phyloP scores from a whole-genome alignment of 2,329 filamentous ascomycete species.

The Colletotrichum sp. region DNA sequence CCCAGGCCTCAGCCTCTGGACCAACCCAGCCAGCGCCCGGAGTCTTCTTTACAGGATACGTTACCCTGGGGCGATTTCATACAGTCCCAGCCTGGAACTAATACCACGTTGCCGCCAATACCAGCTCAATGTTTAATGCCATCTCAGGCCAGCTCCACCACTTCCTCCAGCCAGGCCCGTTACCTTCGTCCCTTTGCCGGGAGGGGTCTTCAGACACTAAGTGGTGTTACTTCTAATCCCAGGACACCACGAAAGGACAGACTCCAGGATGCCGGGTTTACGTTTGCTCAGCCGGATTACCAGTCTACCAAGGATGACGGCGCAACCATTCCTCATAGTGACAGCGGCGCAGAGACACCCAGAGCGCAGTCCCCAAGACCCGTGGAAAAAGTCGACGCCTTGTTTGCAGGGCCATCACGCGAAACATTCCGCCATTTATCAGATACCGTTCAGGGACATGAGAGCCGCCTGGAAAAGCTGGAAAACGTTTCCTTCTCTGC shows the following conservation, averaged over 20 bases:
- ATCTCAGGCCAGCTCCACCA: conserved; percentile 59
- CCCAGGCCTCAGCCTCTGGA: conserved; percentile 21
- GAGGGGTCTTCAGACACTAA: conserved; percentile 60
- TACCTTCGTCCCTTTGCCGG: conserved; percentile 63
- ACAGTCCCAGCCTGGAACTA: conserved; percentile 42
- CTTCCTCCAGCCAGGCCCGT: conserved; percentile 53
- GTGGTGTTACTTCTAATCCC: conserved; percentile 39
- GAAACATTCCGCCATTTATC: conserved; percentile 51
- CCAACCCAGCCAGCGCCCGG: conserved; percentile 32
- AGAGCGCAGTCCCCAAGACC: conserved; percentile 16
- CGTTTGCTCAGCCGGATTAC: conserved; percentile 20
- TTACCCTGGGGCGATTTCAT: conserved; percentile 53
- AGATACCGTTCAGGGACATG: conserved; percentile 64
- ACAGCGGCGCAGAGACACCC: conserved; percentile 29
- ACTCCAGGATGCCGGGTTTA: conserved; percentile 22
- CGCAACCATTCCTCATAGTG: conserved; percentile 24
- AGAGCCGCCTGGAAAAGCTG: conserved; percentile 69
- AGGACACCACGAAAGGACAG: conserved; percentile 36
- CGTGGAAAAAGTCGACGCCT: conserved; percentile 6
- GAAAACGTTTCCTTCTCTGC: conserved; percentile 75
- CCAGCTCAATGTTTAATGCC: conserved; percentile 56
- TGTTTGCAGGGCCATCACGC: conserved; percentile 29
- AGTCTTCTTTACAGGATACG: conserved; percentile 61
- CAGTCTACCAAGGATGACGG: conserved; percentile 26
- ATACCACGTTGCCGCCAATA: conserved; percentile 46